These are phyloP conservation scores for Carallia brachiata DNA, from an alignment of 345 rosid genomes.

Conservation along the genomic window DNA sequence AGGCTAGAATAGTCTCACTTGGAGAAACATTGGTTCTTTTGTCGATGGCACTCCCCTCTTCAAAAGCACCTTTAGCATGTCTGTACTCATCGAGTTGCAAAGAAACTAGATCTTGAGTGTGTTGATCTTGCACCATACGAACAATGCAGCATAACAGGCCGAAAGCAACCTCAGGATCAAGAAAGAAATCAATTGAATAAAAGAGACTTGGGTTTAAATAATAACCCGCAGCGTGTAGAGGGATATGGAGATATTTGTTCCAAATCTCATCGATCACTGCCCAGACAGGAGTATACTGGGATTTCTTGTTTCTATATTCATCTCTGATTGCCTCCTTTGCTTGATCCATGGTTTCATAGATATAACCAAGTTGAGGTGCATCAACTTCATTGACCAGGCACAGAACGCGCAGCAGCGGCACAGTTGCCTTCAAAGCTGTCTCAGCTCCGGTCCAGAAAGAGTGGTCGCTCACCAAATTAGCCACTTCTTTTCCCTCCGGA, in stretches of 20 bases:
- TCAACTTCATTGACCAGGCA: slow-evolving; percentile 30
- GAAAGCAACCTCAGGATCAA: slow-evolving; percentile 43
- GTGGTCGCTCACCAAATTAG: slow-evolving; percentile 30
- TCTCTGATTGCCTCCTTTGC: slow-evolving; percentile 48
- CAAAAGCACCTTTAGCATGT: slow-evolving; percentile 38
- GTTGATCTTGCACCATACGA: slow-evolving; percentile 32
- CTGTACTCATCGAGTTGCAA: slow-evolving; percentile 43
- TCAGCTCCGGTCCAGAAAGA: slow-evolving; percentile 51
- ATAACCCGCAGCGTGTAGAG: slow-evolving; percentile 69
- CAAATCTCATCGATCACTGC: slow-evolving; percentile 60
- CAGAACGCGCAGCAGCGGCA: slow-evolving; percentile 43
- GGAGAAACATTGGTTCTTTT: slow-evolving; percentile 39
- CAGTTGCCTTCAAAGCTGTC: slow-evolving; percentile 40
- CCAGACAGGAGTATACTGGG: slow-evolving; percentile 45
- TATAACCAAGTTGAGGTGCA: slow-evolving; percentile 46
- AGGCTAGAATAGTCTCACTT: slow-evolving; percentile 27
- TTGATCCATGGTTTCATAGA: slow-evolving; percentile 62
- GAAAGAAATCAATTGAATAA: slow-evolving; percentile 45
- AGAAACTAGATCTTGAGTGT: slow-evolving; percentile 29
- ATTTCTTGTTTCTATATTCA: slow-evolving; percentile 25
- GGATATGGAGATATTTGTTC: slow-evolving; percentile 45
- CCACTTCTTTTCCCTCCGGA: slow-evolving; percentile 35
- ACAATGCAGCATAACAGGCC: slow-evolving; percentile 45
- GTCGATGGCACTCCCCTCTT: slow-evolving; percentile 37
- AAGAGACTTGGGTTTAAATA: slow-evolving; percentile 55